Percentiles rank a stretch among this genome's conserved stretches.
Conservation (phyloP, 495 filamentous ascomycete species). For the Aspergillus ostianus region DNA sequence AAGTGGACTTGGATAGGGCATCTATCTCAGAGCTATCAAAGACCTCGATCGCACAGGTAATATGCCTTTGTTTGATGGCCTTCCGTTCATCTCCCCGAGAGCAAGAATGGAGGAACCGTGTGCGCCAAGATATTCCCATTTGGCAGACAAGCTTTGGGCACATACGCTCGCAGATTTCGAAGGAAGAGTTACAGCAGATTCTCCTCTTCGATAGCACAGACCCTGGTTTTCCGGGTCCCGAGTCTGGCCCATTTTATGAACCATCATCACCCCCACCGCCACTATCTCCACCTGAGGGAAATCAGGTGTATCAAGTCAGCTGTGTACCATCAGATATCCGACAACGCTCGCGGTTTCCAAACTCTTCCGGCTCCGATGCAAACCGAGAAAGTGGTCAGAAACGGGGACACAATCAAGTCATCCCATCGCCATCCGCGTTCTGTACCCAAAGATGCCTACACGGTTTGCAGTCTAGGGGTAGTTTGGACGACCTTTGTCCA, state of each 20-base stretch:
- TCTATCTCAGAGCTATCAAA: slow-evolving; percentile 1
- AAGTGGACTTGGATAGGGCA: slow-evolving; percentile 22
- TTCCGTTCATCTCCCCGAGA: slow-evolving; percentile 19
- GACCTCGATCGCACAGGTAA: slow-evolving; percentile 19
- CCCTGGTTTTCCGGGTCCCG: not conserved
- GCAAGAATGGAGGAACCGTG: slow-evolving; percentile 33
- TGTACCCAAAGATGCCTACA: slow-evolving; percentile 48
- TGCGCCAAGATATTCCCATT: slow-evolving; percentile 13
- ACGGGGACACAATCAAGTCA: slow-evolving; percentile 27
- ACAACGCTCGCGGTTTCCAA: slow-evolving; percentile 13
- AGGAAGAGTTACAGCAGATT: slow-evolving; percentile 17
- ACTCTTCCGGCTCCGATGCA: slow-evolving; percentile 24
- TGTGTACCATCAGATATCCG: too few species aligned
- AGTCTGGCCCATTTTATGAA: slow-evolving; percentile 17
- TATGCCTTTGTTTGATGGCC: slow-evolving; percentile 29
- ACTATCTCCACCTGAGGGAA: slow-evolving; percentile 13
- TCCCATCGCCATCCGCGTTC: slow-evolving; percentile 22
- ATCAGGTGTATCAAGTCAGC: slow-evolving; percentile 5
- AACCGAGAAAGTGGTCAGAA: slow-evolving; percentile 24
- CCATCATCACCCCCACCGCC: slow-evolving; percentile 19
- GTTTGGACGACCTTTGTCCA: slow-evolving; percentile 39
- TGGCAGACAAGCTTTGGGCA: slow-evolving; percentile 27
- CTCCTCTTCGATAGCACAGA: not conserved
- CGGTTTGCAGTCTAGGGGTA: slow-evolving; percentile 31
- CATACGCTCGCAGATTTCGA: slow-evolving; percentile 18